Evolutionary conservation across 345 rosid genomes (phyloP), one percentile per base, ranked within the genome.

Genomic region (Orychophragmus violaceus): DNA sequence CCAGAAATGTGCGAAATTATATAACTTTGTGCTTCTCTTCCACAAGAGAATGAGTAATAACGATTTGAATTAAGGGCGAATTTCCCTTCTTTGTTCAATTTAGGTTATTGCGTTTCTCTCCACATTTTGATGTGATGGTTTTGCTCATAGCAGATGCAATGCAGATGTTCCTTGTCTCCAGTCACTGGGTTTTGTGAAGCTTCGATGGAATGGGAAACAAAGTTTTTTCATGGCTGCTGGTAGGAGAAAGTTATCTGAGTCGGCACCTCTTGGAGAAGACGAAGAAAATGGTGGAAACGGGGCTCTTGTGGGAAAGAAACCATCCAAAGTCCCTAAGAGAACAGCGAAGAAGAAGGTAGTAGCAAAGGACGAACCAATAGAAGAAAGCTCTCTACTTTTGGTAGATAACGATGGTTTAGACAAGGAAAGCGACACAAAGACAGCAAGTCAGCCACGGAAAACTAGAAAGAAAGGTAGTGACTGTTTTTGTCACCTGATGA

Each of bases 321-420:
- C 85, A 69, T 23, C 82, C 12, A 79, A 70, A 69, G 67, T 61
- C 39, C 42, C 83, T 63, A 83, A 77, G 70, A 75, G 78, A 56
- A 76, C 85, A 17, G 75, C 84, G 58, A 92, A 85, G 83, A 87
- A 89, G 83, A 68, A 68, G 18, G 77, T 64, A 7, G 71, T 62
- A 0, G 83, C 18, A 11, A 58, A 29, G 5, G 76, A 72, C 17
- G 76, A 58, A 8, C 21, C 66, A 21, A 51, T 51, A 42, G 72
- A 59, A 5, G 85, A 84, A 77, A 76, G 39, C 59, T 74, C 80
- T 71, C 76, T 54, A 21, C 55, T 64, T 62, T 66, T 11, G 17
- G 42, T 65, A 59, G 75, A 28, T 56, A 18, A 19, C 64, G 79
- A 72, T 69, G 54, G 28, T 48, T 21, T 58, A 6, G 74, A 67